phyloP scores from a whole-genome alignment of 2,329 filamentous ascomycete genomes.

The Grosmannia clavigera region DNA sequence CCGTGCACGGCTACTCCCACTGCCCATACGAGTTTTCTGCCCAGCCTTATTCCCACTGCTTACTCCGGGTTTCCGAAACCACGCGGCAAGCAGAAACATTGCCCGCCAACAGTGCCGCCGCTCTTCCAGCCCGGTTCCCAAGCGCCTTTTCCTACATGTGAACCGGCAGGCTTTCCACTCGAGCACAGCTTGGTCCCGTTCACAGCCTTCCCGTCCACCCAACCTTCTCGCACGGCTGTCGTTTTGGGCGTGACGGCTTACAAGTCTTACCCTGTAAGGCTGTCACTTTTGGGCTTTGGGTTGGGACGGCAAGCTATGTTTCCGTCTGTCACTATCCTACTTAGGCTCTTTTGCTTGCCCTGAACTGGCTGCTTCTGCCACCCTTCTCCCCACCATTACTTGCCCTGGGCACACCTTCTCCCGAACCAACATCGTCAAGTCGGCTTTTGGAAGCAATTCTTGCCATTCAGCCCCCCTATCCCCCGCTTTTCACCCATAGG shows the following conservation, averaged over 20 bases:
- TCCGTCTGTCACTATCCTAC: no score
- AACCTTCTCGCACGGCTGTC: background rate
- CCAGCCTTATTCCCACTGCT: background rate
- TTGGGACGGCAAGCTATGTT: background rate
- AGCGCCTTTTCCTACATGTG: background rate
- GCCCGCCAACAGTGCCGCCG: background rate
- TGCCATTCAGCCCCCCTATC: background rate
- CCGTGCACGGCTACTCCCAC: background rate
- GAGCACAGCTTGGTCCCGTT: background rate
- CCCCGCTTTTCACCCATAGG: background rate
- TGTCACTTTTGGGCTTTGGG: background rate
- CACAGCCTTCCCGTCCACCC: background rate
- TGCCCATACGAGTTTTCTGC: background rate
- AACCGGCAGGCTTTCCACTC: background rate
- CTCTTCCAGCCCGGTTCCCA: background rate
- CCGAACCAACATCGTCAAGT: background rate
- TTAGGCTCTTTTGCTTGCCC: background rate
- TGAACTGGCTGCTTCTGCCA: background rate
- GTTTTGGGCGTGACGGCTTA: background rate
- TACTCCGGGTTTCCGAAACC: background rate
- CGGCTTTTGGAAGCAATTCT: background rate
- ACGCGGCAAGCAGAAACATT: background rate
- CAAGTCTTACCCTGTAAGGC: background rate
- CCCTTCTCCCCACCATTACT: background rate
- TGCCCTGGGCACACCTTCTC: background rate